A percentile compares a stretch with the other conserved stretches of the same genome.
Conservation (phyloP, 805 yeast genomes). For the Saturnispora bothae region DNA sequence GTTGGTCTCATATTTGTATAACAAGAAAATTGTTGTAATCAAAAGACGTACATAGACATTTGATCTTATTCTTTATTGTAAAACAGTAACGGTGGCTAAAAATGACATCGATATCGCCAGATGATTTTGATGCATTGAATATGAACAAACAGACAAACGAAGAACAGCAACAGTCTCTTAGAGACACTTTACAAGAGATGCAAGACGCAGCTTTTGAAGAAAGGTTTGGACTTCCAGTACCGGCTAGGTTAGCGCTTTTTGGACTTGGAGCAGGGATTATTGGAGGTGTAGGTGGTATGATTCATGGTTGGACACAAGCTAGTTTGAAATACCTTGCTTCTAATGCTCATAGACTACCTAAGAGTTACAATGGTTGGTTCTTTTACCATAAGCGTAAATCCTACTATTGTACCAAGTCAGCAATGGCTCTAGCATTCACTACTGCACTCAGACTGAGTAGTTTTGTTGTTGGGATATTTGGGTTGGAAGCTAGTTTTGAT, state of each 20-base stretch:
- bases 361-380: conserved; percentile 75
- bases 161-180: conserved; percentile 11
- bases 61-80: too few relatives aligned
- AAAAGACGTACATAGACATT: too few relatives aligned
- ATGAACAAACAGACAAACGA: conserved; percentile 11
- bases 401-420: conserved; percentile 54
- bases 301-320: conserved; percentile 44
- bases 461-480: conserved; percentile 42
- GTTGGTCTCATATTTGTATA: too few relatives aligned
- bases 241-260: conserved; percentile 34
- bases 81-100: too few relatives aligned
- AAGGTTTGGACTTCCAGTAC: conserved; percentile 41
- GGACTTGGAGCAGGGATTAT: conserved; percentile 30
- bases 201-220: conserved; percentile 13
- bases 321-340: conserved; percentile 60
- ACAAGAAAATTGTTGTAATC: too few relatives aligned
- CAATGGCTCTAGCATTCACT: conserved; percentile 38
- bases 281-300: conserved; percentile 47
- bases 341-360: conserved; percentile 74
- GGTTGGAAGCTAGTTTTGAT: conserved; percentile 55
- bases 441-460: conserved; percentile 33
- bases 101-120: conserved; percentile 14
- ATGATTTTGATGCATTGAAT: conserved; percentile 10
- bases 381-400: conserved; percentile 78
- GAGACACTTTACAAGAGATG: conserved; percentile 11